A percentile compares a stretch with the other conserved stretches of the same genome.
Evolutionary conservation across 177 flowering plant genomes (phyloP).

Genomic region (Vitis hybrid): DNA sequence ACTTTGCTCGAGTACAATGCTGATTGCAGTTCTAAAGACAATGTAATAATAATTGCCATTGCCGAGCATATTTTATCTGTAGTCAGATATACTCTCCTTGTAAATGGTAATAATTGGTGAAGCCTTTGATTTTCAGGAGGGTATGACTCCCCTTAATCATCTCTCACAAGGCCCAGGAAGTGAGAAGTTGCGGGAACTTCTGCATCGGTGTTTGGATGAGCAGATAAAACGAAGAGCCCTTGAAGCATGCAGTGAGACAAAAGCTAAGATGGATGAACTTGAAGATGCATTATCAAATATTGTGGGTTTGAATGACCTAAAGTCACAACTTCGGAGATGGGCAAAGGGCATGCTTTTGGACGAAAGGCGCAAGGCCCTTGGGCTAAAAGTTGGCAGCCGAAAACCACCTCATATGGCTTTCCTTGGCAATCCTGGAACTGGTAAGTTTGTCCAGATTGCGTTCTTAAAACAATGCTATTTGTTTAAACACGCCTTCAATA

Average conservation of each 20-base stretch:
- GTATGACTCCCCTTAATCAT: slow-evolving; percentile 81
- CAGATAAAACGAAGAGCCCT: slow-evolving; percentile 76
- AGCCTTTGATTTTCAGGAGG: slow-evolving; percentile 55
- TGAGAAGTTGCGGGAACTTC: slow-evolving; percentile 64
- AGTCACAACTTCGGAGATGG: slow-evolving; percentile 87
- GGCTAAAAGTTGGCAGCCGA: slow-evolving; percentile 75
- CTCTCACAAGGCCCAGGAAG: slow-evolving; percentile 74
- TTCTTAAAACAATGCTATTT: background rate
- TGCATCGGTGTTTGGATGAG: slow-evolving; percentile 64
- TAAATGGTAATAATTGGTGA: background rate
- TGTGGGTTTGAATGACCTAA: slow-evolving; percentile 87
- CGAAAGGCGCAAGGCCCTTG: slow-evolving; percentile 94
- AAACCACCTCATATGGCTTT: slow-evolving; percentile 98
- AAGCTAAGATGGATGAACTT: slow-evolving; percentile 89
- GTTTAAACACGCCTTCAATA: too few species aligned
- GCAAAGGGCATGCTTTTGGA: slow-evolving; percentile 99
- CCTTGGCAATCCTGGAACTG: slow-evolving; percentile 99
- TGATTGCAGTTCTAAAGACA: slow-evolving; percentile 81
- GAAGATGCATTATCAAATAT: slow-evolving; percentile 70
- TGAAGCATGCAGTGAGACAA: slow-evolving; percentile 80
- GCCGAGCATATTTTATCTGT: background rate
- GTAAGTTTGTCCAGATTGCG: slow-evolving; percentile 30
- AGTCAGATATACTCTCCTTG: background rate
- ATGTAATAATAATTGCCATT: slow-evolving; percentile 34
- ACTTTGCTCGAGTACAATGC: slow-evolving; percentile 81